Evolutionary conservation across 257 asterid species (phyloP).

Genomic region (Salvia hispanica): DNA sequence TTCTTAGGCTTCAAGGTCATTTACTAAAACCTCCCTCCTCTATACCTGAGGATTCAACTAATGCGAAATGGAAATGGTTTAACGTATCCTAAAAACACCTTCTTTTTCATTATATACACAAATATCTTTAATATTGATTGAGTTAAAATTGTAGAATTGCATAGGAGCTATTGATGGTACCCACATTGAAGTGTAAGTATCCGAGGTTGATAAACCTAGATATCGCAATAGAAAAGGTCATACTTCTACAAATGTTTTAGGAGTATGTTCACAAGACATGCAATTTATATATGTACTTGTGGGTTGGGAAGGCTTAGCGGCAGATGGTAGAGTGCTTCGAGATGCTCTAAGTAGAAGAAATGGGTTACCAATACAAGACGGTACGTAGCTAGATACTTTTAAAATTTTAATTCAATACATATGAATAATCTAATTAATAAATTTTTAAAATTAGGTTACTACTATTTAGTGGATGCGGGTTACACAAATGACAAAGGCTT

Average conservation of each 20-base stretch:
- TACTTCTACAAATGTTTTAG: background rate
- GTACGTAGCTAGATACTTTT: background rate
- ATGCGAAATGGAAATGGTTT: conserved; percentile 3
- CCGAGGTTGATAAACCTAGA: background rate
- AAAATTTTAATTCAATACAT: background rate
- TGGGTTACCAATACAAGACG: no score
- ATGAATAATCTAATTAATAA: background rate
- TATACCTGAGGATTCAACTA: background rate
- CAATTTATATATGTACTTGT: no score
- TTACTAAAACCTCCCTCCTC: background rate
- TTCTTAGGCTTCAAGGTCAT: background rate
- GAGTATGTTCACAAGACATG: no score
- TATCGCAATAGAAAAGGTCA: background rate
- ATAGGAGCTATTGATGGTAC: background rate
- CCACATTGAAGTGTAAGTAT: background rate
- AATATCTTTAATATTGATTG: no score
- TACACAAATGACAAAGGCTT: no score
- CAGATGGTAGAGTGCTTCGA: background rate
- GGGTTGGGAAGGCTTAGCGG: background rate
- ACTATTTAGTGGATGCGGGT: background rate
- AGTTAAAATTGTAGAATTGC: background rate
- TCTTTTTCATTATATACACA: no score
- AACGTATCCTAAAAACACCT: background rate
- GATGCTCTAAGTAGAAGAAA: background rate
- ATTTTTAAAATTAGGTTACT: background rate